Percentiles rank a stretch among this genome's conserved stretches.
Conservation (phyloP, 768 basidiomycete genomes). For the Podaxis sp. region DNA sequence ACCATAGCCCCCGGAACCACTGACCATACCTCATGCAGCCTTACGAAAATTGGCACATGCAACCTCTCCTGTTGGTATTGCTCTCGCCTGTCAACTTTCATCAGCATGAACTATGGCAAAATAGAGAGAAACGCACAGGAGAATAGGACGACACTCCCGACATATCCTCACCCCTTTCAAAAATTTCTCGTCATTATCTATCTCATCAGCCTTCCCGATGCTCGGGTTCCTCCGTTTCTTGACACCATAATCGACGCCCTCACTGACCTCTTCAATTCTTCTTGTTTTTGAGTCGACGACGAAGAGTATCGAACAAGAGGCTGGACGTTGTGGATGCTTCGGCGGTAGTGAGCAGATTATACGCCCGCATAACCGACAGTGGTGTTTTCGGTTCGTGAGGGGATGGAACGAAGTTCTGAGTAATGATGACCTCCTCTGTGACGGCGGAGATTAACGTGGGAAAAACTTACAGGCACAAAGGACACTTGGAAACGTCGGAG, state of each 20-base stretch:
- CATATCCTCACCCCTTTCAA: constrained; percentile 88
- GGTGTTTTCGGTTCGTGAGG: constrained; percentile 91
- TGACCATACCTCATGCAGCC: constrained; percentile 63
- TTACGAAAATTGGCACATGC: constrained; percentile 55
- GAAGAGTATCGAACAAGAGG: constrained; percentile 75
- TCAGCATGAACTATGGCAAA: neutral
- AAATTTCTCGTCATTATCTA: constrained; percentile 73
- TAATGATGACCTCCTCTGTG: neutral
- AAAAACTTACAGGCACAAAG: constrained; percentile 69
- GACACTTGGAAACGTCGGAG: constrained; percentile 68
- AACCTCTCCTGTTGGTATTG: constrained; percentile 69
- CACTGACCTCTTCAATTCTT: constrained; percentile 78
- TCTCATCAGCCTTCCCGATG: constrained; percentile 32
- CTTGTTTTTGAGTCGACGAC: constrained; percentile 79
- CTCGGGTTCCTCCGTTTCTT: constrained; percentile 37
- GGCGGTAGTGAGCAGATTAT: constrained; percentile 88
- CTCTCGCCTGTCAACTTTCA: constrained; percentile 50
- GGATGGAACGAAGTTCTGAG: constrained; percentile 74
- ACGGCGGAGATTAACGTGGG: neutral
- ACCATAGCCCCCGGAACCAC: neutral
- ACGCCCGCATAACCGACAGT: constrained; percentile 89
- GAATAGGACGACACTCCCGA: constrained; percentile 70
- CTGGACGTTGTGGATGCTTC: constrained; percentile 62
- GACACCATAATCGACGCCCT: constrained; percentile 83
- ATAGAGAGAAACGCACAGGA: constrained; percentile 53